phyloP scores from a whole-genome alignment of 83 land plant species.

The Thuja plicata region DNA sequence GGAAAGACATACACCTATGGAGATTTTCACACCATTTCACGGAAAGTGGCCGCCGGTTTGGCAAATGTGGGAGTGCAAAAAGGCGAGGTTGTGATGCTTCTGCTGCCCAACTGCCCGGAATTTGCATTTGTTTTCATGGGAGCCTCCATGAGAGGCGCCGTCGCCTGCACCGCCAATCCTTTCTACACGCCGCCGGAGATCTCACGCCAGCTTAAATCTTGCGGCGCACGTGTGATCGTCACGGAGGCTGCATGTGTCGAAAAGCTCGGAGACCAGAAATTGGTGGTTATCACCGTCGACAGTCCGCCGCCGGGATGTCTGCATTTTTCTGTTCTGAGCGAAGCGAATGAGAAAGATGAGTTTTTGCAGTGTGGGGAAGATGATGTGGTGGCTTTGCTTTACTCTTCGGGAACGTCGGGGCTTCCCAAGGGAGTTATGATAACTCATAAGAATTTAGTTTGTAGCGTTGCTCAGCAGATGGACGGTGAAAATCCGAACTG shows the following conservation, averaged over 20 bases:
- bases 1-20: conserved; percentile 38
- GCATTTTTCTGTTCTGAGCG: conserved; percentile 48
- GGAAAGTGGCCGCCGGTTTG: conserved; percentile 48
- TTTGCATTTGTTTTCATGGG: conserved; percentile 57
- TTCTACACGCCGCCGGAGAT: conserved; percentile 63
- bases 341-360: conserved; percentile 38
- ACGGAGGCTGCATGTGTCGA: conserved; percentile 49
- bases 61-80: conserved; percentile 30
- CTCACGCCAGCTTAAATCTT: conserved; percentile 32
- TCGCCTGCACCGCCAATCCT: conserved; percentile 67
- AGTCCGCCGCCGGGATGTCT: conserved; percentile 31
- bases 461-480: conserved; percentile 65
- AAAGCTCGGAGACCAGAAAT: conserved; percentile 34
- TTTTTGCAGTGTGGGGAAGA: conserved; percentile 13
- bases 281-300: conserved; percentile 31
- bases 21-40: conserved; percentile 40
- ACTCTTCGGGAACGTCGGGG: conserved; percentile 69
- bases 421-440: conserved; percentile 78
- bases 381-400: conserved; percentile 63
- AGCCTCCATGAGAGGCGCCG: conserved; percentile 54
- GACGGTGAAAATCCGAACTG: conserved; percentile 64
- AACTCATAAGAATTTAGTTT: conserved; percentile 46
- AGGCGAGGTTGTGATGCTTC: conserved; percentile 53
- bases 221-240: conserved; percentile 40
- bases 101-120: conserved; percentile 59